Conservation (phyloP, 2,329 filamentous ascomycete species). For the Sarocladiaceae sp. region DNA sequence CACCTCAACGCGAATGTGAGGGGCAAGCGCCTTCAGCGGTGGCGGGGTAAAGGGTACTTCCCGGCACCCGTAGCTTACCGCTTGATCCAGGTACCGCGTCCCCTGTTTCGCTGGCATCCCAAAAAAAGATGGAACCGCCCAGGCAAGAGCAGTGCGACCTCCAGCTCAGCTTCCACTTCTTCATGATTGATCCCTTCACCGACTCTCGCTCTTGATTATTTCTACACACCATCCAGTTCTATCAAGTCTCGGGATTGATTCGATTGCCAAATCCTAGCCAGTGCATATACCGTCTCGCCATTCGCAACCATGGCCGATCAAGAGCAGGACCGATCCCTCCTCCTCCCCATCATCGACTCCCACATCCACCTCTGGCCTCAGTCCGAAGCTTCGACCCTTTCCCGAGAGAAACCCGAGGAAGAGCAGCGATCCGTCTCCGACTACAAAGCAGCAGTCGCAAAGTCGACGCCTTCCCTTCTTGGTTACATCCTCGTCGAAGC, state of each 20-base stretch:
- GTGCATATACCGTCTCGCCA: no score
- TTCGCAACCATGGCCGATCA: slow-evolving; percentile 30
- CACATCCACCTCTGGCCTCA: slow-evolving; percentile 85
- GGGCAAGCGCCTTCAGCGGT: no score
- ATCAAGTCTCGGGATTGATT: no score
- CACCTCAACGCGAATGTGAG: no score
- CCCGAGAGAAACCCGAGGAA: slow-evolving; percentile 59
- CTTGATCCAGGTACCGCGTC: background rate
- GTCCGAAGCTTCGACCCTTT: slow-evolving; percentile 58
- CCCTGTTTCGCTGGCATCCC: background rate
- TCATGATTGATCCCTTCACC: background rate
- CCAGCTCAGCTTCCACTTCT: background rate
- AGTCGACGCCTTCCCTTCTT: slow-evolving; percentile 37
- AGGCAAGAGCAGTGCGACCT: background rate
- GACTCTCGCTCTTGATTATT: background rate
- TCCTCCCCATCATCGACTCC: slow-evolving; percentile 69
- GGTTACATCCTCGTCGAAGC: slow-evolving; percentile 82
- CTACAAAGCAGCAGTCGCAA: slow-evolving; percentile 45
- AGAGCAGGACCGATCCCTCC: slow-evolving; percentile 29
- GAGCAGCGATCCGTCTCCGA: slow-evolving; percentile 54
- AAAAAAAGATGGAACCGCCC: slow-evolving; percentile 1
- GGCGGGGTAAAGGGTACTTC: slow-evolving; percentile 2
- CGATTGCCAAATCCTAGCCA: no score
- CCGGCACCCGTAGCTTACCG: background rate
- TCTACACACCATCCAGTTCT: background rate